Evolutionary conservation across 2,329 filamentous ascomycete genomes (phyloP).

Genomic region (Diaporthe citrichinensis): DNA sequence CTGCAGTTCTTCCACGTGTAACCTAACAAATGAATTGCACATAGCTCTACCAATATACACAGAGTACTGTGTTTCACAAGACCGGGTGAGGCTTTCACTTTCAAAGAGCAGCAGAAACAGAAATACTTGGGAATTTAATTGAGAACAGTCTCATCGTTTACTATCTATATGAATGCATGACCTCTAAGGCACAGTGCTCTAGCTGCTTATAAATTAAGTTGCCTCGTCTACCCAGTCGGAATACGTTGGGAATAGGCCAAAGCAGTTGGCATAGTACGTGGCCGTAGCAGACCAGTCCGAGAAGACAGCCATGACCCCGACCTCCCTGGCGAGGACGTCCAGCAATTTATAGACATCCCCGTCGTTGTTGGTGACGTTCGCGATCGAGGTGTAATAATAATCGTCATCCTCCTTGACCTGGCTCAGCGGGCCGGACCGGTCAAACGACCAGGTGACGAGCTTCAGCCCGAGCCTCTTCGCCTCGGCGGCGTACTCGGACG

Average conservation of each 20-base stretch:
- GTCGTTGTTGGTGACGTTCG: conserved; percentile 70
- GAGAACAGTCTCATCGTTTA: no score
- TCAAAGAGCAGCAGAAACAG: no score
- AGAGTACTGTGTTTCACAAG: no score
- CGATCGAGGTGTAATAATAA: conserved; percentile 71
- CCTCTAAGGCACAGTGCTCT: not conserved
- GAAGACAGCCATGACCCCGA: conserved; percentile 74
- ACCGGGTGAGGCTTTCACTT: no score
- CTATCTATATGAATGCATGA: not conserved
- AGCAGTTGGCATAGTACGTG: conserved; percentile 81
- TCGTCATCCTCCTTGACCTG: conserved; percentile 46
- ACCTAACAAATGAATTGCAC: no score
- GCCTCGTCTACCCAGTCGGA: conserved; percentile 29
- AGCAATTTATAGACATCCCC: conserved; percentile 78
- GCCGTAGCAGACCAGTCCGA: conserved; percentile 78
- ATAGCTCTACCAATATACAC: no score
- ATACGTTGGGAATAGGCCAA: conserved; percentile 55
- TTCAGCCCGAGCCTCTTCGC: conserved; percentile 74
- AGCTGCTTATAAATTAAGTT: not conserved
- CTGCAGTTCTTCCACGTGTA: no score
- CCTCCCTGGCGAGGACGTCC: conserved; percentile 73
- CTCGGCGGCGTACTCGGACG: conserved; percentile 72
- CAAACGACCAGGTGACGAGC: conserved; percentile 78
- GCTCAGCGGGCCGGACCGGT: conserved; percentile 73
- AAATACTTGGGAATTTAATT: no score